Base-by-base conservation (phyloP, 129 eudicot species). In the Chrysanthemum lavandulifolium region DNA sequence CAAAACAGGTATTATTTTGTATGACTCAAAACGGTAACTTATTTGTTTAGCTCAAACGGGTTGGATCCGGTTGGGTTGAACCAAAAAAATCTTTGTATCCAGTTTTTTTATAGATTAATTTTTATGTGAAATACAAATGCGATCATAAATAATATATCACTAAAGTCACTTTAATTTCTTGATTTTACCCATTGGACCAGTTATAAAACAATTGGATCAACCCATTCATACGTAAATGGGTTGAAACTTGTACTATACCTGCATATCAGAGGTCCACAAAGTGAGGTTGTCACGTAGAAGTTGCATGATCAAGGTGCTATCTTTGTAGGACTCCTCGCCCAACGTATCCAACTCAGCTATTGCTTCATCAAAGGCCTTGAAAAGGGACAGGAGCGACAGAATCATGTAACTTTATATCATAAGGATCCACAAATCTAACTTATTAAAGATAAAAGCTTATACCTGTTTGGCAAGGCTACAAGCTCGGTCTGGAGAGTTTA, bases 391-490 rank as follows among this genome's bases (percentile, higher is more conserved):
- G 36, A 7, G 47, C 47, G 47, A 40, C 47, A 40, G 2, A 48
- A 6, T 66, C 63, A 73, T 69, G 56, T 45, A 72, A 58, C 49
- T 68, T 53, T 47, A 47, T 29, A 72, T 47, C 0, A 12, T 36
- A 16, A 21, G 15, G 29, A 56, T 45, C 62, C 58, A 19, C 58
- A 29, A n/a, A 15, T 21, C 52, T 1, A 18, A 15, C 2, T 33
- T 1, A 40, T 12, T 16, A 67, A 52, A 52, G 27, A 48, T 48
- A 33, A 19, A n/a, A 31, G 57, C 4, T 72, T 63, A 33, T 67
- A 84, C 89, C 86, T 84, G 89, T 75, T 84, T 84, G 61, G 89
- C 89, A 73, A 84, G 88, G 78, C 77, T 66, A 67, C 88, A 84
- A 73, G 88, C 88, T 54, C 85, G 76, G 33, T 84, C 89, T 1